These are phyloP conservation scores for Serendipita vermifera DNA, from an alignment of 768 basidiomycete genomes.

Conservation along the genomic window DNA sequence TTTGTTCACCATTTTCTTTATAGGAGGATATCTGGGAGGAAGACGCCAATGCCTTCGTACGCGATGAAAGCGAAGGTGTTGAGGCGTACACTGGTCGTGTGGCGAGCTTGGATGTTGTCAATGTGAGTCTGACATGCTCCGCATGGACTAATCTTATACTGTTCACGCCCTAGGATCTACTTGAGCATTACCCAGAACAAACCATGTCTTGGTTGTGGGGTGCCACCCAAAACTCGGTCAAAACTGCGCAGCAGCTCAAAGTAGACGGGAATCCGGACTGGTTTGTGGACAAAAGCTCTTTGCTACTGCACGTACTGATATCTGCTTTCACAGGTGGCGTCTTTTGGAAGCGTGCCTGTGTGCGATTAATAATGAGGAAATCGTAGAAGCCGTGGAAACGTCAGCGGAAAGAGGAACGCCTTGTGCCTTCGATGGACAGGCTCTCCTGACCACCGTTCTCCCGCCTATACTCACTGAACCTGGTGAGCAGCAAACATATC, in stretches of 20 bases:
- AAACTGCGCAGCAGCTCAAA: slow-evolving; percentile 9
- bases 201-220: slow-evolving; percentile 15
- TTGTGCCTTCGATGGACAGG: slow-evolving; percentile 64
- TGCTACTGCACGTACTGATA: background rate
- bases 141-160: background rate
- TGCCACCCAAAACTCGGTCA: slow-evolving; percentile 11
- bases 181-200: slow-evolving; percentile 24
- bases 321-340: slow-evolving; percentile 61
- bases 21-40: slow-evolving; percentile 86
- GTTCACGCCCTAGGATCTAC: slow-evolving; percentile 20
- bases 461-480: slow-evolving; percentile 59
- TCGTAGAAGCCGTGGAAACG: slow-evolving; percentile 61
- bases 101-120: slow-evolving; percentile 71
- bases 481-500: slow-evolving; percentile 33
- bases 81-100: slow-evolving; percentile 70
- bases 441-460: slow-evolving; percentile 62
- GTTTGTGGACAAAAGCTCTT: slow-evolving; percentile 27
- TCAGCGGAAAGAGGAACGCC: slow-evolving; percentile 33
- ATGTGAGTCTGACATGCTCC: slow-evolving; percentile 32
- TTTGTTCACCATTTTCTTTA: background rate
- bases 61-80: slow-evolving; percentile 88
- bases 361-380: slow-evolving; percentile 65
- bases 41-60: slow-evolving; percentile 84
- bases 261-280: slow-evolving; percentile 47
- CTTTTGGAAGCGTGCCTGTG: slow-evolving; percentile 76